phyloP scores from a whole-genome alignment of 108 stramenopile species.

The Pseudonitzschia multiseries region DNA sequence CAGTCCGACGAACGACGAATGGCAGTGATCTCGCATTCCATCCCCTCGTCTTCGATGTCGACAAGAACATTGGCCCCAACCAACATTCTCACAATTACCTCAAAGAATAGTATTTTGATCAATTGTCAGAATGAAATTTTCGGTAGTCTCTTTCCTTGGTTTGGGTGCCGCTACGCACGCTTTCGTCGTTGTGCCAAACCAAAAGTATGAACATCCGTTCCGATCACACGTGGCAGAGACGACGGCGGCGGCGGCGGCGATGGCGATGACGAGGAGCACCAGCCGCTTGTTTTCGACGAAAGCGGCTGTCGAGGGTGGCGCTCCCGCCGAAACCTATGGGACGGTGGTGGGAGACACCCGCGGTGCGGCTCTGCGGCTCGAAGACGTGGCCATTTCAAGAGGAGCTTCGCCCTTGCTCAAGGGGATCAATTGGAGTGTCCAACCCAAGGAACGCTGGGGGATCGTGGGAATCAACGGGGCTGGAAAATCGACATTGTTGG shows the following conservation, averaged over 20 bases:
- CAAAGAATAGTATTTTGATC: not conserved
- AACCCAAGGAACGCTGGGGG: conserved; percentile 69
- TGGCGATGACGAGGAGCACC: not conserved
- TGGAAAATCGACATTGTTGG: conserved; percentile 56
- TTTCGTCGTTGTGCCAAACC: not conserved
- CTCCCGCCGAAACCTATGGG: conserved; percentile 3
- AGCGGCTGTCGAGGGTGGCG: not conserved
- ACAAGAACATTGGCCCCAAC: no score
- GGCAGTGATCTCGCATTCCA: no score
- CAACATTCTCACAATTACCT: no score
- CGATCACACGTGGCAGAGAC: no score
- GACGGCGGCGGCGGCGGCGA: no score
- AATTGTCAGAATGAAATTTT: not conserved
- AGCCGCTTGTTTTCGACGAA: not conserved
- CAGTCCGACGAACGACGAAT: no score
- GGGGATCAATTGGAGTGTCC: conserved; percentile 56
- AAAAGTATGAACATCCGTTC: not conserved
- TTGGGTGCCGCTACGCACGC: not conserved
- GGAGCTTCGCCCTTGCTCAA: conserved; percentile 50
- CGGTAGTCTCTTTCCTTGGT: not conserved
- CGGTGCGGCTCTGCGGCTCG: conserved; percentile 60
- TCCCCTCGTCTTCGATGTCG: no score
- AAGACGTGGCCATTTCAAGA: conserved; percentile 60
- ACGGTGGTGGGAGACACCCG: conserved; percentile 55
- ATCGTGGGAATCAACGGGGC: conserved; percentile 67